Evolutionary conservation across 1,139 yeast species (phyloP), one percentile per base, ranked within the genome.

Genomic region (Suhomyces ambrosiae): DNA sequence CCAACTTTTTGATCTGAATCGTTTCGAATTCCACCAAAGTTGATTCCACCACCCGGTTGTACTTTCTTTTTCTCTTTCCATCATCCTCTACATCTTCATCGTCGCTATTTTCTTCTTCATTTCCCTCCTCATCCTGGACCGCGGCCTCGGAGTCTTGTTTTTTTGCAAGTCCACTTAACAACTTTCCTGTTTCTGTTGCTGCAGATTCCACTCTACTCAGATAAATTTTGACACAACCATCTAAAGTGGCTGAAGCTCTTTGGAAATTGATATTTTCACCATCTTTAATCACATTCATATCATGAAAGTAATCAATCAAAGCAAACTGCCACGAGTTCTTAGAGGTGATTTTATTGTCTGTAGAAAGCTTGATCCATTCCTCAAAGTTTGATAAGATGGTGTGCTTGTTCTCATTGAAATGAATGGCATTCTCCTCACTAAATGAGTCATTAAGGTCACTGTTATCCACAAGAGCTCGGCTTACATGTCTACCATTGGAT

Each of bases 121-220:
- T 57, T n/a, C 63, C 61, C 3, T 69, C 67, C 19, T 40, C 45
- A 11, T 34, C 45, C 11, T 23, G 35, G 3, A 33, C 45, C 3
- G 33, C 36, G 61, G 58, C 15, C 6, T 42, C 42, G 3, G 41
- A 24, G 77, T 71, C 38, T 23, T 47, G 48, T 28, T 47, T 48
- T 33, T 50, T 46, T n/a, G 59, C 48, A 26, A 82, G 65, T 3
- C 97, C 96, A 57, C 92, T 86, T 30, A 90, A 65, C 41, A 90
- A 67, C 51, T 82, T 81, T 3, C 96, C 95, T 0, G 97, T 88
- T 52, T 90, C 97, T 1, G 86, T 82, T 2, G 92, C 95, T 0
- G 88, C 95, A 0, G 95, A 85, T 50, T 90, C 97, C 12, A 92
- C 90, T 52, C 98, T 76, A 22, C 89, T 82, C 7, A 89, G 79